These are phyloP conservation scores for Porodaedalea pini DNA, from an alignment of 1,284 basidiomycete species.

Conservation along the genomic window DNA sequence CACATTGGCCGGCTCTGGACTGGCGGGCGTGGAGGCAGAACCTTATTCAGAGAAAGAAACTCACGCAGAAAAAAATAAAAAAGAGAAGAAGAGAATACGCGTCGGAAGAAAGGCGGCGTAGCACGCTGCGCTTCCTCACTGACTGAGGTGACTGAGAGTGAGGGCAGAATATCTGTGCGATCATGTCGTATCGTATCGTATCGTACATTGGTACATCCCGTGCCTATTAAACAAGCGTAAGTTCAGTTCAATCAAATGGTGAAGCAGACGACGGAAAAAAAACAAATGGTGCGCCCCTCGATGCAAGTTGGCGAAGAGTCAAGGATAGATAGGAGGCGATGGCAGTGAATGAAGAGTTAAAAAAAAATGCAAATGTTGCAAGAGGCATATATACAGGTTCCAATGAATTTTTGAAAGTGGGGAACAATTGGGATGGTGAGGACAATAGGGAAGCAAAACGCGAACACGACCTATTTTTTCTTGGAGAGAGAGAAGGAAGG, in stretches of 20 bases:
- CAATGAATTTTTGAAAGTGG: background rate
- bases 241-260: background rate
- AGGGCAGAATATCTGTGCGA: too few species aligned
- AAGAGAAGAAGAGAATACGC: background rate
- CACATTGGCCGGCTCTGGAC: conserved; percentile 1
- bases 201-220: background rate
- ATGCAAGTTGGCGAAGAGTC: background rate
- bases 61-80: background rate
- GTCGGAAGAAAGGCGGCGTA: background rate
- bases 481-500: background rate
- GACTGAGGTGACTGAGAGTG: too few species aligned
- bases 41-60: background rate
- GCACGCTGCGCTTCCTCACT: too few species aligned
- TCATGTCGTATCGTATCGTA: too few species aligned
- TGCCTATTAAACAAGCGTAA: background rate
- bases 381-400: too few species aligned
- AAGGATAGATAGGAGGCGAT: background rate
- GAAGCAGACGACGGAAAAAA: background rate
- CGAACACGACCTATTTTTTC: background rate
- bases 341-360: too few species aligned
- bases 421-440: background rate
- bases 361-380: too few species aligned
- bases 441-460: background rate
- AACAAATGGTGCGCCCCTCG: too few species aligned
- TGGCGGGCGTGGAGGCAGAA: background rate